Conservation (phyloP, 164 flowering plant genomes). For the Magnolia officinalis region DNA sequence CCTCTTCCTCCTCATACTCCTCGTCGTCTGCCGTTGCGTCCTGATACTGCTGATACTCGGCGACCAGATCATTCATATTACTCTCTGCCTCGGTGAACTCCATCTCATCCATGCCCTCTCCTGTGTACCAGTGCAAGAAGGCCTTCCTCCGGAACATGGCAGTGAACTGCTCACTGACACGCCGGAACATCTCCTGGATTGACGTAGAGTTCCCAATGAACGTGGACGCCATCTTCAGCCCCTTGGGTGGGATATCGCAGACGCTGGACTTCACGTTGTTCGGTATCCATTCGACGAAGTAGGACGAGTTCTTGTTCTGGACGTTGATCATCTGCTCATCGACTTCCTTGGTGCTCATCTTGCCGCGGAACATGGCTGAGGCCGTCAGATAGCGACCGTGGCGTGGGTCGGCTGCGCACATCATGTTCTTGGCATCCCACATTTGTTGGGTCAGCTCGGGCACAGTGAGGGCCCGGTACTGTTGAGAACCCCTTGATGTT, state of each 20-base stretch:
- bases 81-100: conserved; percentile 23
- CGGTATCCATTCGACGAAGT: conserved; percentile 27
- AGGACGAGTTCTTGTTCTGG: conserved; percentile 24
- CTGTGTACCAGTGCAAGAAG: conserved; percentile 21
- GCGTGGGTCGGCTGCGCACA: conserved; percentile 20
- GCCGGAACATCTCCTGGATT: conserved; percentile 19
- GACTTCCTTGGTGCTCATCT: conserved; percentile 16
- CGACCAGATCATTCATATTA: conserved; percentile 18
- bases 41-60: conserved; percentile 9
- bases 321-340: conserved; percentile 24
- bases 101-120: conserved; percentile 23
- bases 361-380: not conserved
- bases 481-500: not conserved
- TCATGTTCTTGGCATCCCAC: conserved; percentile 22
- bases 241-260: conserved; percentile 25
- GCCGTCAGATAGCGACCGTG: conserved; percentile 3
- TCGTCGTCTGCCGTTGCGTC: not conserved
- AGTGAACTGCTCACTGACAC: conserved; percentile 17
- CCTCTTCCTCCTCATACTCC: not conserved
- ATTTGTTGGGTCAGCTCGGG: conserved; percentile 20
- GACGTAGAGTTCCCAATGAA: conserved; percentile 25
- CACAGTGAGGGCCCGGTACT: conserved; percentile 1
- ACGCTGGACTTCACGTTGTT: conserved; percentile 27
- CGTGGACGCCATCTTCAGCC: conserved; percentile 22
- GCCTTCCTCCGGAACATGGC: conserved; percentile 19